Evolutionary conservation across 495 filamentous ascomycete genomes (phyloP), one percentile per base, ranked within the genome.

Genomic region (Achaetomiella virescens): DNA sequence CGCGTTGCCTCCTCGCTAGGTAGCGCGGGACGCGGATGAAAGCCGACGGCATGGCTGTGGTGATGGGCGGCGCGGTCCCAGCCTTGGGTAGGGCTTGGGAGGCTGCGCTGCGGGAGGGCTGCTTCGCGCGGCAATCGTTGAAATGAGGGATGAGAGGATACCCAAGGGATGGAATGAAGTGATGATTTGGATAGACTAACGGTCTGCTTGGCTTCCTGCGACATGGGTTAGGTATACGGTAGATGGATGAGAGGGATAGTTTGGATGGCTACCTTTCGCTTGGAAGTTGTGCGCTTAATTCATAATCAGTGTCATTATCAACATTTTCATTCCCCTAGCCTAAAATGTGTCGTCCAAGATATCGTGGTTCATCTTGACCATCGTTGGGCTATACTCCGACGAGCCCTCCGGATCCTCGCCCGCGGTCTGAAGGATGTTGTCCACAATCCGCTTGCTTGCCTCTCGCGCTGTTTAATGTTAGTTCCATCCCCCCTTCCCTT

Each of bases 381-480:
- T 75, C 44, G 85, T 90, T 6, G 89, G 88, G 61, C 87, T 91
- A 55, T 85, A 82, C 57, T 85, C 85, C 2, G 63, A 62, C 21
- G 66, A 69, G 27, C 81, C 77, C 3, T 79, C 73, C 15, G 71
- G 73, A 44, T 78, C 81, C n/a, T 78, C 89, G 2, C 90, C 90
- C 14, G 95, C 95, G 5, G 90, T 95, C 38, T 87, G 74, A 12
- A 97, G 74, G 25, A 99, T 77, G 69, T 97, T 89, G 37, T 91
- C 86, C 0, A 99, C 93, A 48, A 99, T 97, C 9, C 87, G 81
- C 68, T 83, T 90, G 49, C 89, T 93, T 1, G 95, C 93, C 77
- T 97, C 92, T 42, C 86, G 83, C 21, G 91, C 91, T 89, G 57
- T 54, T 24, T 1, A 22, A 48, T 8, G 46, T 55, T n/a, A 60